Evolutionary conservation across 1,284 basidiomycete genomes (phyloP), one percentile per base, ranked within the genome.

Genomic region (Ceratobasidium sp.): DNA sequence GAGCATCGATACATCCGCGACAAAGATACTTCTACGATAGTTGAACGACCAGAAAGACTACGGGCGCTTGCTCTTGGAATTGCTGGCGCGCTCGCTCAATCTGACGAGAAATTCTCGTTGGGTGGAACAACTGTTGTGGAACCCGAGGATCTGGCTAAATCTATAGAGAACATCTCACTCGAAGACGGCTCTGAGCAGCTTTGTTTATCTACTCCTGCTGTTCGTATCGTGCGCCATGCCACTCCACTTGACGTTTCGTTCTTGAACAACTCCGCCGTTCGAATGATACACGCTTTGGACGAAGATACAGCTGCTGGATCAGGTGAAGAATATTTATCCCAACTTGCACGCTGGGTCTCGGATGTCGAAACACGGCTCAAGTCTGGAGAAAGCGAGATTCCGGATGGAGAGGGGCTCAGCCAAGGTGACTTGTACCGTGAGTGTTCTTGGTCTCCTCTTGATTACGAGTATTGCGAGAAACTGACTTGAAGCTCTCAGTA

Each of bases 11-110:
- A 91, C 83, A 95, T 96, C 78, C 92, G 95, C 20, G 91, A 92
- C 15, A 86, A 89, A 76, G 92, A 95, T 82, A 88, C 88, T 1
- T 94, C 93, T 0, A 87, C 88, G 75, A 92, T 97, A 78, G 91
- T 96, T 26, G 96, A 98, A 84, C 89, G 95, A n/a, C 96, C 96
- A 0, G 94, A 97, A 84, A 90, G 96, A n/a, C 86, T 98, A 18
- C 89, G 92, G 63, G 95, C 96, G 0, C 90, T 97, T 63, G 91
- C 92, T 78, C 82, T 94, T 9, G 96, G 96, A 0, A 87, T 97
- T 5, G 89, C 95, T 1, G 93, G 93, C 3, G 94, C 93, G 0
- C 88, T 94, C 39, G 89, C 95, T 15, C 89, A 92, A 53, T 86
- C 97, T 5, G 93, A 95, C 82, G 87, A 88, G 23, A 23, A 2